Conservation (phyloP, 2,329 filamentous ascomycete genomes). For the Cryphonectria radicalis region DNA sequence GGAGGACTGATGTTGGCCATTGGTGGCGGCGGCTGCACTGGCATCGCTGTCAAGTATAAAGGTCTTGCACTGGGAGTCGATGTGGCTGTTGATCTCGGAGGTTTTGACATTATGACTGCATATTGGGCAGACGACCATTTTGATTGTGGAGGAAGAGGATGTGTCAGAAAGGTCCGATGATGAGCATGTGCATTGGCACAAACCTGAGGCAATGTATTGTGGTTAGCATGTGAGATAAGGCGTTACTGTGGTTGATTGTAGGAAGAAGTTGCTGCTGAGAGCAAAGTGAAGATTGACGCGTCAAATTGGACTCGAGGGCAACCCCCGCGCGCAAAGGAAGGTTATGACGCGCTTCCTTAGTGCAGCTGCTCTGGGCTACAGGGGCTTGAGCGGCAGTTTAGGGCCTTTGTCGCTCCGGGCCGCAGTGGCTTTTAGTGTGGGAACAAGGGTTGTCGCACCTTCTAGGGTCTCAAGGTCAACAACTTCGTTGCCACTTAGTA, state of each 20-base stretch:
- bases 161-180: background rate
- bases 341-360: background rate
- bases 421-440: background rate
- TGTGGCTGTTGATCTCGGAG: constrained; percentile 82
- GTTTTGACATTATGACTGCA: constrained; percentile 75
- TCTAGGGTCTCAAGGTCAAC: background rate
- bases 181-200: background rate
- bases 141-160: constrained; percentile 14
- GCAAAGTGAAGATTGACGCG: background rate
- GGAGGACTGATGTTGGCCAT: constrained; percentile 6
- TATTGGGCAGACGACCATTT: constrained; percentile 76
- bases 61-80: constrained; percentile 79
- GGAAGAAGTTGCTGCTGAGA: background rate
- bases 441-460: background rate
- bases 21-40: constrained; percentile 40
- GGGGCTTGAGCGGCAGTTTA: background rate
- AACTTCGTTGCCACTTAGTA: background rate
- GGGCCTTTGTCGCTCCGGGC: background rate
- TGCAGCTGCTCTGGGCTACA: background rate
- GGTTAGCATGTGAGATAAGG: background rate
- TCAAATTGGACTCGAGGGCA: background rate
- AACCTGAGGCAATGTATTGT: background rate
- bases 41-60: constrained; percentile 62
- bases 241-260: background rate
- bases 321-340: background rate